Evolutionary conservation across 805 yeast species (phyloP), one percentile per base, ranked within the genome.

Genomic region (Saccharomycopsis capsularis): DNA sequence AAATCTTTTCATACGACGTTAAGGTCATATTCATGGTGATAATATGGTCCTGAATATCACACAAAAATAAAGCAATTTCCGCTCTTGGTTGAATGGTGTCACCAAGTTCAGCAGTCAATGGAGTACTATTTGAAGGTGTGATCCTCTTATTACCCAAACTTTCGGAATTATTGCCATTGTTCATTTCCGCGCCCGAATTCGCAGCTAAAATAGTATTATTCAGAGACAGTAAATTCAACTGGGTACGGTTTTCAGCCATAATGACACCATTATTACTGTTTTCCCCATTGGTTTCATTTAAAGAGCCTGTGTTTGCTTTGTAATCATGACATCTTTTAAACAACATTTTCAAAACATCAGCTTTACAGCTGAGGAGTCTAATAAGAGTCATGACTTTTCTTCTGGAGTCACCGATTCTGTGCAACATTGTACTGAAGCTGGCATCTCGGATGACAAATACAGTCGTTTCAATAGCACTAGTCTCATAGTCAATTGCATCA

Each of bases 21-120:
- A 91, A 74, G 60, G 87, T 89, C 68, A 88, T 96, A 65, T 80
- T 85, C 98, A 91, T 91, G 18, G 97, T 90, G 51, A 90, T 81
- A 60, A 91, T 84, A 75, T 90, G 97, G 73, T 90, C 98, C 68
- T 89, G 96, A 61, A 90, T 89, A 78, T 90, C 98, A 49, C 96
- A 96, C 53, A 90, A 67, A 64, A 87, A 90, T 55, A 90, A 71
- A 0, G 95, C 95, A 66, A 90, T 90, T 59, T 91, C 97, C 24
- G 85, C 91, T 60, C 95, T 75, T 46, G 96, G 96, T 58, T 81
- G 78, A 0, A 75, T 71, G 11, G 45, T 21, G 7, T 13, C 22
- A 11, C 25, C 43, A 6, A 18, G 11, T 9, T 40, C 16, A 13
- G 32, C 32, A 13, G 32, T 9, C 15, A 25, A 3, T 9, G 35